A percentile compares a stretch with the other conserved stretches of the same genome.
Conservation (phyloP, 164 flowering plant species). For the Hamamelis virginiana region DNA sequence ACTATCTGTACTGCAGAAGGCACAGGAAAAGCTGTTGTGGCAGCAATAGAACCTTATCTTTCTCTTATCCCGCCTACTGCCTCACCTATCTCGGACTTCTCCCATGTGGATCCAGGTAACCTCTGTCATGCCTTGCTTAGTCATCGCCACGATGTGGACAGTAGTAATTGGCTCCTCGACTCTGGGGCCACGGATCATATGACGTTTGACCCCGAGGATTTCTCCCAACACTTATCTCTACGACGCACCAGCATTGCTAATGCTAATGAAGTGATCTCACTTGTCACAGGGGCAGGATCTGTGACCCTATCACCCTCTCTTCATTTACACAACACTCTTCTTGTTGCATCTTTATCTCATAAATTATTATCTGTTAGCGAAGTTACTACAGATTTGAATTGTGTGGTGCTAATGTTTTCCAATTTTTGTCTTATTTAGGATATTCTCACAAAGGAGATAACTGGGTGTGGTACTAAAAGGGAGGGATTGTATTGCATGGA, state of each 20-base stretch:
- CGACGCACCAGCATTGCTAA: background rate
- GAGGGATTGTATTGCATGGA: no score
- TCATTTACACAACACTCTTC: background rate
- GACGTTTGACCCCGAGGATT: background rate
- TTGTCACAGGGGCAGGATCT: constrained; percentile 4
- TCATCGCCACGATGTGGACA: no score
- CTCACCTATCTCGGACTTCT: no score
- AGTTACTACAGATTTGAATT: no score
- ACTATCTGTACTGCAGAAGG: background rate
- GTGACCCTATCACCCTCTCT: background rate
- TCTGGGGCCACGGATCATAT: constrained; percentile 16
- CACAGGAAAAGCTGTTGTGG: background rate
- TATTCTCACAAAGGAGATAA: no score
- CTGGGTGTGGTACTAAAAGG: no score
- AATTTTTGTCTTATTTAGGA: no score
- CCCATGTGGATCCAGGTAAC: no score
- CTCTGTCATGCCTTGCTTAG: no score
- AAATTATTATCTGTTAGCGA: constrained; percentile 13
- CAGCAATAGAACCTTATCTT: background rate
- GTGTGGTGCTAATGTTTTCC: no score
- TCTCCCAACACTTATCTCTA: background rate
- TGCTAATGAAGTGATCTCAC: no score
- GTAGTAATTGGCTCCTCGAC: constrained; percentile 13
- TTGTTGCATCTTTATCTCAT: background rate
- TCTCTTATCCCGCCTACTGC: background rate